Conservation (phyloP, 2,329 filamentous ascomycete genomes). For the Aureobasidium lini region DNA sequence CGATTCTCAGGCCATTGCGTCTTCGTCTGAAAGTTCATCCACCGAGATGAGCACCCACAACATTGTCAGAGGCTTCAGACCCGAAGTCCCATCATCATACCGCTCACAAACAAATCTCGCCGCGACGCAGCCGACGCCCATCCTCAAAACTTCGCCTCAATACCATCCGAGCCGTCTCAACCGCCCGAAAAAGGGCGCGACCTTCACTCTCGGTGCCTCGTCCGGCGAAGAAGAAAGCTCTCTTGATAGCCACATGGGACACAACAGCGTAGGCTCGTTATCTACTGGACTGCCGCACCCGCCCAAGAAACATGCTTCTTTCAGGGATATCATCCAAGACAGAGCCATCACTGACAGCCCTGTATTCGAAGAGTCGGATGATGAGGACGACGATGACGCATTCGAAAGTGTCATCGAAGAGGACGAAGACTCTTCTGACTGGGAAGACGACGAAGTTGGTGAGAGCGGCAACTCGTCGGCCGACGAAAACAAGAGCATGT, state of each 20-base stretch:
- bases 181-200: slow-evolving; percentile 49
- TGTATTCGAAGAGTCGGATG: slow-evolving; percentile 52
- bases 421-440: slow-evolving; percentile 39
- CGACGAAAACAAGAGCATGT: slow-evolving; percentile 65
- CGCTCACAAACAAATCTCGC: slow-evolving; percentile 53
- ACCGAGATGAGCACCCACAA: slow-evolving; percentile 57
- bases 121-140: slow-evolving; percentile 46
- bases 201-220: slow-evolving; percentile 67
- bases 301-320: slow-evolving; percentile 70
- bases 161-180: slow-evolving; percentile 20
- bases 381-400: slow-evolving; percentile 52
- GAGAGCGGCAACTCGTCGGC: slow-evolving; percentile 75
- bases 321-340: slow-evolving; percentile 67
- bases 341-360: slow-evolving; percentile 57
- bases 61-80: slow-evolving; percentile 80
- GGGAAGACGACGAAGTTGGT: slow-evolving; percentile 53
- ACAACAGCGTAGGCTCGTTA: slow-evolving; percentile 46
- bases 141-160: slow-evolving; percentile 47
- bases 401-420: slow-evolving; percentile 75
- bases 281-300: slow-evolving; percentile 46
- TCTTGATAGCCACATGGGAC: slow-evolving; percentile 54
- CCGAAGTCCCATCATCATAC: slow-evolving; percentile 62
- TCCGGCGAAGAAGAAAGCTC: slow-evolving; percentile 83
- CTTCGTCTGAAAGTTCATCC: slow-evolving; percentile 53
- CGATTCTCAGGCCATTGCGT: slow-evolving; percentile 31